Conservation (phyloP, 495 filamentous ascomycete genomes). For the Hypoxylon intermedium region DNA sequence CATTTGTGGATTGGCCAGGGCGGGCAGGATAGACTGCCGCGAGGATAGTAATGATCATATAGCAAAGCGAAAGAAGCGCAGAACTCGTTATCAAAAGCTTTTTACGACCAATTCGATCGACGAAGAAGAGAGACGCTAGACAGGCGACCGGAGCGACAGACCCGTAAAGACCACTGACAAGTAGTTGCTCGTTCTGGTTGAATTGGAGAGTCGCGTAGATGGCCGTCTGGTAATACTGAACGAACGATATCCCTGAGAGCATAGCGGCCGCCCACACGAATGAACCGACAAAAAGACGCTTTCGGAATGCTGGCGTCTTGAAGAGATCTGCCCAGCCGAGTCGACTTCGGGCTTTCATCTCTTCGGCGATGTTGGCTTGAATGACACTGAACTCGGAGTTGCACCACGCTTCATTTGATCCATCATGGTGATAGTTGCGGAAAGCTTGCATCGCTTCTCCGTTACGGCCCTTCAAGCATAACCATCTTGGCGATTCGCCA, state of each 20-base stretch:
- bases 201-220: conserved; percentile 59
- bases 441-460: conserved; percentile 54
- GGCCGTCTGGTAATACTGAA: conserved; percentile 59
- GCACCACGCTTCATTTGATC: conserved; percentile 54
- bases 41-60: conserved; percentile 60
- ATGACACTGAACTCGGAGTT: conserved; percentile 57
- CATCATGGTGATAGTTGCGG: conserved; percentile 52
- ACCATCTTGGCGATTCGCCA: conserved; percentile 64
- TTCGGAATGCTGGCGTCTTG: conserved; percentile 53
- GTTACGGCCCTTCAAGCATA: conserved; percentile 59
- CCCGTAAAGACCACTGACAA: conserved; percentile 61
- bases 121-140: conserved; percentile 57
- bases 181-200: conserved; percentile 54
- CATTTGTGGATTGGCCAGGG: conserved; percentile 44
- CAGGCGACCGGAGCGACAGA: conserved; percentile 60
- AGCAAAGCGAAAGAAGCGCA: conserved; percentile 48
- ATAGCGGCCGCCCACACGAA: conserved; percentile 63
- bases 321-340: conserved; percentile 56
- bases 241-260: conserved; percentile 60
- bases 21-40: conserved; percentile 56
- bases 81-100: conserved; percentile 61
- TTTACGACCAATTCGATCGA: conserved; percentile 60
- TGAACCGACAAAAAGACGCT: conserved; percentile 58
- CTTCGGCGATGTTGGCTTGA: conserved; percentile 51
- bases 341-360: conserved; percentile 43